A percentile compares a stretch with the other conserved stretches of the same genome.
phyloP scores from a whole-genome alignment of 2,329 filamentous ascomycete genomes.

The Botrytis tulipae region DNA sequence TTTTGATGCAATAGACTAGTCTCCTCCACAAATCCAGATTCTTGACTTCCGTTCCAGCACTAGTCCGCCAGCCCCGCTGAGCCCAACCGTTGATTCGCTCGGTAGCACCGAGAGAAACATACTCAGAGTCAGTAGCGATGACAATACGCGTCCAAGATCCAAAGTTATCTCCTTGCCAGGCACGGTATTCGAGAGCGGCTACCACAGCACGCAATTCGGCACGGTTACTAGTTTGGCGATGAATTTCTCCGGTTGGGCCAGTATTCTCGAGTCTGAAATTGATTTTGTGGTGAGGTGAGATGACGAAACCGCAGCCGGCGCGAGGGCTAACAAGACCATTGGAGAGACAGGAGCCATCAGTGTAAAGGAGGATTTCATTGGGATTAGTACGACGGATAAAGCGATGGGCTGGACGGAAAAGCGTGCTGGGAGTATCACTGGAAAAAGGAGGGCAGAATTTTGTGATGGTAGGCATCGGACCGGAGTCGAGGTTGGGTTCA shows the following conservation, averaged over 20 bases:
- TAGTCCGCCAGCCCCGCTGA: conserved; percentile 46
- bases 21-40: conserved; percentile 37
- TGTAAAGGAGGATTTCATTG: neutral
- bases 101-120: conserved; percentile 48
- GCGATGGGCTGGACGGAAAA: neutral
- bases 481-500: neutral
- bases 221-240: conserved; percentile 49
- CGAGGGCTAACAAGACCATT: neutral
- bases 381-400: neutral
- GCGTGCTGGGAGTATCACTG: neutral
- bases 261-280: conserved; percentile 22
- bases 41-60: conserved; percentile 40
- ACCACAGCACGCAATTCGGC: conserved; percentile 56
- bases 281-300: neutral
- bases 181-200: conserved; percentile 44
- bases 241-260: conserved; percentile 2
- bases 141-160: conserved; percentile 46
- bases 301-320: neutral
- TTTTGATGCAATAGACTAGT: neutral
- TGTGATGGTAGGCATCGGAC: neutral
- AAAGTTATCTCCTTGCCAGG: neutral
- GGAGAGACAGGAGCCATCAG: neutral
- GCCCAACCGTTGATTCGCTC: conserved; percentile 46
- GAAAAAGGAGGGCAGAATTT: neutral
- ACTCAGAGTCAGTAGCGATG: conserved; percentile 54